Conservation (phyloP, 2,329 filamentous ascomycete species). For the Penicillium sp. region DNA sequence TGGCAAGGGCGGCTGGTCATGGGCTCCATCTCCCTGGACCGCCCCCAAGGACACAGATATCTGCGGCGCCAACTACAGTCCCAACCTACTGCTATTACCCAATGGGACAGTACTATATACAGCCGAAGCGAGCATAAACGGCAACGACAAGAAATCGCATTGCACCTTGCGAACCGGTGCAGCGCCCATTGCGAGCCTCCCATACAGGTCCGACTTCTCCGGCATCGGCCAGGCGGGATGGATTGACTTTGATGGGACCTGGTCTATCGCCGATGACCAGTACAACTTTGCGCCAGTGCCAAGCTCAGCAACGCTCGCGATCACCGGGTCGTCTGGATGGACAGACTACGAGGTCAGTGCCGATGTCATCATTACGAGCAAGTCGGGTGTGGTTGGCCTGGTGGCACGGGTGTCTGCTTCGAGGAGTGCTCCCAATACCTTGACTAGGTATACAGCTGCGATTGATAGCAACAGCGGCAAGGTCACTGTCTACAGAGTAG, state of each 20-base stretch:
- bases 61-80: conserved; percentile 8
- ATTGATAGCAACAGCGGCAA: not conserved
- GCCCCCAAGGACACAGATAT: not conserved
- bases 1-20: conserved; percentile 7
- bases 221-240: conserved; percentile 4
- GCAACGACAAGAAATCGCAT: not conserved
- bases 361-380: conserved; percentile 7
- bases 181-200: conserved; percentile 3
- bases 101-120: not conserved
- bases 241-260: conserved; percentile 1
- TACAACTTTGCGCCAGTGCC: conserved; percentile 6
- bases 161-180: not conserved
- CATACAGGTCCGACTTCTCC: conserved; percentile 8
- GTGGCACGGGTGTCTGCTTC: conserved; percentile 2
- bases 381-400: conserved; percentile 4
- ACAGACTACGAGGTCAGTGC: conserved; percentile 11
- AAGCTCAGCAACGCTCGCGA: not conserved
- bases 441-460: conserved; percentile 4
- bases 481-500: conserved; percentile 1
- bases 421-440: not conserved
- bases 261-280: conserved; percentile 3
- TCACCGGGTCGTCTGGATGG: conserved; percentile 14
- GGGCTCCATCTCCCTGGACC: conserved; percentile 8
- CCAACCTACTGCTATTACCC: conserved; percentile 3
- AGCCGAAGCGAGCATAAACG: not conserved